Conservation (phyloP, 2,329 filamentous ascomycete species). For the Balansia obtecta region DNA sequence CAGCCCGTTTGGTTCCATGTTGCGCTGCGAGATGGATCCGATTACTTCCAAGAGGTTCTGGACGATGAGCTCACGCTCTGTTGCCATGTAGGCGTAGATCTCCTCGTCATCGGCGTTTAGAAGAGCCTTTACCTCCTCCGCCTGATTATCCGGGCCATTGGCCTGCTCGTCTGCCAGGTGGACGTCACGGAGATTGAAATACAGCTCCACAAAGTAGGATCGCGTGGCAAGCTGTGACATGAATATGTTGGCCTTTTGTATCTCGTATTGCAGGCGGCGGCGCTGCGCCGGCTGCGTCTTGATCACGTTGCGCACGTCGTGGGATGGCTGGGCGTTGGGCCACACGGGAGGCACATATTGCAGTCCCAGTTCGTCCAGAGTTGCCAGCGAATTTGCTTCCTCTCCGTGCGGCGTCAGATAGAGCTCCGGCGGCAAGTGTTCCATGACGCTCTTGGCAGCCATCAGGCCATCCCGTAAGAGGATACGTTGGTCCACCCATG, state of each 20-base stretch:
- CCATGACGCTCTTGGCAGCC: conserved; percentile 56
- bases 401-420: conserved; percentile 35
- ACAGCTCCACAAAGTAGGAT: conserved; percentile 77
- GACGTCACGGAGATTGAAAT: conserved; percentile 63
- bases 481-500: conserved; percentile 65
- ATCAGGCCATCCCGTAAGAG: conserved; percentile 60
- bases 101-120: conserved; percentile 30
- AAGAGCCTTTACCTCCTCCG: conserved; percentile 24
- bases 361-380: conserved; percentile 32
- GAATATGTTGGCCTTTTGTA: conserved; percentile 86
- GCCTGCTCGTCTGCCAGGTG: conserved; percentile 36
- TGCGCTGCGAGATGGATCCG: conserved; percentile 67
- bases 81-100: conserved; percentile 52
- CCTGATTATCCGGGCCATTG: conserved; percentile 21
- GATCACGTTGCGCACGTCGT: conserved; percentile 38
- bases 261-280: conserved; percentile 63
- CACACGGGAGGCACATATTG: conserved; percentile 41
- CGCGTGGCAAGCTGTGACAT: conserved; percentile 69
- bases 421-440: conserved; percentile 56
- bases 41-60: conserved; percentile 66
- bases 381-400: conserved; percentile 24
- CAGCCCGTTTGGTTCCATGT: conserved; percentile 63
- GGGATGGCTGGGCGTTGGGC: conserved; percentile 30
- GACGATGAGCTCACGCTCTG: conserved; percentile 71
- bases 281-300: conserved; percentile 36